Evolutionary conservation across 2,329 filamentous ascomycete species (phyloP).

Genomic region (Stemphylium beticola): DNA sequence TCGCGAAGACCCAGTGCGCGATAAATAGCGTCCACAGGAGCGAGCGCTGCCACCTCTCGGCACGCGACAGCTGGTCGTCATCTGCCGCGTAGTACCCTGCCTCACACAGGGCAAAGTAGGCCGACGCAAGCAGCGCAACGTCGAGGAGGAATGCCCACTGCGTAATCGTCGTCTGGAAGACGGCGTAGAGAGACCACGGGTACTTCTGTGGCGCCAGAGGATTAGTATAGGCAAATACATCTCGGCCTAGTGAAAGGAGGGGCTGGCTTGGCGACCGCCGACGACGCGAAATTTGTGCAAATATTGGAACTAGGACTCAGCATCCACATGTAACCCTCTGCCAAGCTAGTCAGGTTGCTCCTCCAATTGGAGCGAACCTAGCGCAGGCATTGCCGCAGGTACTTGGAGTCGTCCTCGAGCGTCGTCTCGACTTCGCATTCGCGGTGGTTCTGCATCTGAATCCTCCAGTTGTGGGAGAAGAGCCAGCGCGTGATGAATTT

Average conservation of each 20-base stretch:
- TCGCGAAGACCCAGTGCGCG: conserved; percentile 72
- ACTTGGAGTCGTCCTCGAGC: conserved; percentile 85
- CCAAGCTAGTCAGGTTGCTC: conserved; percentile 90
- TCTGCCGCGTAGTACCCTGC: conserved; percentile 37
- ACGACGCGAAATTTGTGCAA: conserved; percentile 32
- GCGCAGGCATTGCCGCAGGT: conserved; percentile 88
- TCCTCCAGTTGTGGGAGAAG: conserved; percentile 90
- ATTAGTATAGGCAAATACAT: conserved; percentile 33
- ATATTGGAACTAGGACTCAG: conserved; percentile 63
- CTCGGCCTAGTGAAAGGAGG: conserved; percentile 31
- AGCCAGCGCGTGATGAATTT: conserved; percentile 98
- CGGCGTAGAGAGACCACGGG: conserved; percentile 90
- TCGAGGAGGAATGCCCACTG: conserved; percentile 85
- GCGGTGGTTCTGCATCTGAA: conserved; percentile 90
- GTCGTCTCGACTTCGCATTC: conserved; percentile 88
- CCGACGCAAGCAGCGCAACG: conserved; percentile 51
- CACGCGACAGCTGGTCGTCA: conserved; percentile 19
- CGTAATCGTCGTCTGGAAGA: conserved; percentile 90
- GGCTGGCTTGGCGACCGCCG: conserved; percentile 37
- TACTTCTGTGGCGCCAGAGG: conserved; percentile 66
- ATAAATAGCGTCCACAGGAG: conserved; percentile 43
- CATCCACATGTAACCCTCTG: conserved; percentile 81
- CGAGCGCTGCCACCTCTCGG: conserved; percentile 30
- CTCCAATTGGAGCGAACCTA: conserved; percentile 99
- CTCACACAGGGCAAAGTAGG: conserved; percentile 41